Conservation (phyloP, 805 yeast species). For the Saccharomyces kudriavzevii region DNA sequence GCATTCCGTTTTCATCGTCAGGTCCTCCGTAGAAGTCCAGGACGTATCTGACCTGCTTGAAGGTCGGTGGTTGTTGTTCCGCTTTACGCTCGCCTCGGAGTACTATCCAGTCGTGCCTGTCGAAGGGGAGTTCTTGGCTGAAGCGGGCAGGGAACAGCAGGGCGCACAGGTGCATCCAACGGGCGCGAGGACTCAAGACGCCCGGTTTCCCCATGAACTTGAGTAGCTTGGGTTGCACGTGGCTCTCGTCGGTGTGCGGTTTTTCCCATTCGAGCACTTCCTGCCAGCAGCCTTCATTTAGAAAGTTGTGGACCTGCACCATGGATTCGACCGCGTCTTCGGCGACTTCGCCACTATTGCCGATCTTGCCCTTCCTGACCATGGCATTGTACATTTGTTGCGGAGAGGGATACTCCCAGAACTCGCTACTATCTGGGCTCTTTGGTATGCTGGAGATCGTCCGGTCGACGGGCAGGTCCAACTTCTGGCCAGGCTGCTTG, state of each 20-base stretch:
- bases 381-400: constrained; percentile 98
- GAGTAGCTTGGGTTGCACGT: constrained; percentile 63
- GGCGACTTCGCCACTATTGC: constrained; percentile 56
- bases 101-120: constrained; percentile 98
- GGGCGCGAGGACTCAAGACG: constrained; percentile 80
- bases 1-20: constrained; percentile 81
- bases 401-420: constrained; percentile 98
- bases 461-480: constrained; percentile 74
- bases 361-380: constrained; percentile 79
- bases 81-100: constrained; percentile 46
- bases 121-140: constrained; percentile 82
- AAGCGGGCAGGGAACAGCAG: constrained; percentile 63
- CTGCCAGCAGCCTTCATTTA: constrained; percentile 96
- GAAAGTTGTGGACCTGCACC: constrained; percentile 94
- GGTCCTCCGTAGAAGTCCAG: constrained; percentile 97
- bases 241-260: constrained; percentile 48
- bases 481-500: constrained; percentile 70
- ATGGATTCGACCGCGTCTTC: constrained; percentile 94
- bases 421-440: constrained; percentile 60
- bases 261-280: constrained; percentile 90
- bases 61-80: constrained; percentile 25
- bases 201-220: constrained; percentile 90
- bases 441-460: constrained; percentile 81
- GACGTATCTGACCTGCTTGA: constrained; percentile 70
- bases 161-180: constrained; percentile 55